These are phyloP conservation scores for Trichoderma asperellum DNA, from an alignment of 2,329 filamentous ascomycete species.

Conservation along the genomic window DNA sequence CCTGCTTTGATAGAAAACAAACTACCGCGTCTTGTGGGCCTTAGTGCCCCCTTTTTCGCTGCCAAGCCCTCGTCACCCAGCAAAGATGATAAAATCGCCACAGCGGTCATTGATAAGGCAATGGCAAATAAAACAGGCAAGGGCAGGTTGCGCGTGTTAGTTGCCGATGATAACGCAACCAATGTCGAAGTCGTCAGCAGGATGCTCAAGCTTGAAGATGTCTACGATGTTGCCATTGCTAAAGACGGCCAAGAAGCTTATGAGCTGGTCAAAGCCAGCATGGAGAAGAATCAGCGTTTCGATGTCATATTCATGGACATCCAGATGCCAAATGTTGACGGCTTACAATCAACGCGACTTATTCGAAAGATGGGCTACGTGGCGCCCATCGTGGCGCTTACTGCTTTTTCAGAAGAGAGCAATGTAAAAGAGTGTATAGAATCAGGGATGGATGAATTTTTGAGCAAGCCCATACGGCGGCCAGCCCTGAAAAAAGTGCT, in stretches of 20 bases:
- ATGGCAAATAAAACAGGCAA: conserved; percentile 62
- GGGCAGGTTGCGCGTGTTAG: conserved; percentile 75
- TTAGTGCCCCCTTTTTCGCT: conserved; percentile 81
- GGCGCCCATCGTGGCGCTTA: conserved; percentile 86
- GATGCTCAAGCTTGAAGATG: conserved; percentile 74
- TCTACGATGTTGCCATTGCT: conserved; percentile 87
- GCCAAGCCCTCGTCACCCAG: conserved; percentile 44
- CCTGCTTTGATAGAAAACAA: conserved; percentile 32
- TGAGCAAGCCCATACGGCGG: conserved; percentile 76
- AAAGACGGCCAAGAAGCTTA: conserved; percentile 87
- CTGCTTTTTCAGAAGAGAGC: conserved; percentile 87
- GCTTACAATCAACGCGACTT: conserved; percentile 80
- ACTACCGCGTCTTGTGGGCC: conserved; percentile 79
- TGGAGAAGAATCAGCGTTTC: conserved; percentile 73
- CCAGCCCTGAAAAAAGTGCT: conserved; percentile 85
- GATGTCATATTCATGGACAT: conserved; percentile 97
- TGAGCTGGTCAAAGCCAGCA: conserved; percentile 80
- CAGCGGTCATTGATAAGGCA: conserved; percentile 67
- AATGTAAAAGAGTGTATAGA: conserved; percentile 87
- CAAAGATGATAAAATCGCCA: conserved; percentile 64
- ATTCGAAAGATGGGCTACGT: conserved; percentile 87
- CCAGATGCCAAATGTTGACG: conserved; percentile 92
- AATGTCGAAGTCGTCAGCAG: conserved; percentile 63
- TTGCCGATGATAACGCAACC: conserved; percentile 72
- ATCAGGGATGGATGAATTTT: conserved; percentile 89